These are phyloP conservation scores for Leishmania tropica DNA, from an alignment of 208 protist genomes.

Conservation along the genomic window DNA sequence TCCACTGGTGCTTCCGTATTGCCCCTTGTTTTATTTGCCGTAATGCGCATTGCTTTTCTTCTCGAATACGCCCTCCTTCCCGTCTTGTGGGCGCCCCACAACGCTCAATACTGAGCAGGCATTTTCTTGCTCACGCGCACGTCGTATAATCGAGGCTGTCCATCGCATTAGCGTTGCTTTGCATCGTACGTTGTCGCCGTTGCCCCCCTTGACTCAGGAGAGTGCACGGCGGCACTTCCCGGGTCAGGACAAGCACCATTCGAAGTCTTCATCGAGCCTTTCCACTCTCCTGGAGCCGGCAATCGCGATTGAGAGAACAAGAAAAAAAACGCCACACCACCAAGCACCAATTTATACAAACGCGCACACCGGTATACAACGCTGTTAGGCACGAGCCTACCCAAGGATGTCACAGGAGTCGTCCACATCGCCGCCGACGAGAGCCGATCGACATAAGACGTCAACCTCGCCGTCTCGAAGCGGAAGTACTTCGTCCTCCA, in stretches of 20 bases:
- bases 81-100: not conserved
- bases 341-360: not conserved
- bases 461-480: slow-evolving; percentile 25
- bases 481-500: slow-evolving; percentile 54
- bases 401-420: slow-evolving; percentile 3
- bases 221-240: not conserved
- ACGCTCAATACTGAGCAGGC: not conserved
- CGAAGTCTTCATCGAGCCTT: no score
- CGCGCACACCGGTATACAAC: not conserved
- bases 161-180: not conserved
- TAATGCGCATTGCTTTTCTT: not conserved
- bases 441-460: not conserved
- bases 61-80: not conserved
- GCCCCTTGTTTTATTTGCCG: not conserved
- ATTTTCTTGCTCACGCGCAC: not conserved
- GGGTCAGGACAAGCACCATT: no score
- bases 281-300: not conserved
- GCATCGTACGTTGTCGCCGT: not conserved
- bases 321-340: not conserved
- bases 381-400: not conserved
- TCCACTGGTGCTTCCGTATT: not conserved
- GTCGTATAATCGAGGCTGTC: not conserved
- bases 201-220: not conserved
- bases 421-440: not conserved
- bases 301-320: not conserved